Evolutionary conservation across 495 filamentous ascomycete species (phyloP).

Genomic region (Trichodelitschia bisporula): DNA sequence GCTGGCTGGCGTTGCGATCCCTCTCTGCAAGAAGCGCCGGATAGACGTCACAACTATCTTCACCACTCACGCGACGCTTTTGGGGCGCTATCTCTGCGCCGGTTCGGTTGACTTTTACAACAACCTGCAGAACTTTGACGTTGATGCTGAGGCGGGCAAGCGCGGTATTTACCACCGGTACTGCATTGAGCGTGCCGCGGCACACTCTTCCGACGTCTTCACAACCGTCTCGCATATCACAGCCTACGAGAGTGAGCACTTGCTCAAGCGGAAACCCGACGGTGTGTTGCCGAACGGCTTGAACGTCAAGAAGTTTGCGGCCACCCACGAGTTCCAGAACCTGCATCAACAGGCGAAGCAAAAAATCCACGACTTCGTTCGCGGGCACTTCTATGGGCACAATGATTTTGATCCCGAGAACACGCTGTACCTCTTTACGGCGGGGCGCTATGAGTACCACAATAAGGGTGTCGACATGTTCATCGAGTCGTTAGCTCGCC

Average conservation of each 20-base stretch:
- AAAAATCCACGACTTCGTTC: slow-evolving; percentile 95
- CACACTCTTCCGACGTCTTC: slow-evolving; percentile 85
- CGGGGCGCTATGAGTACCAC: slow-evolving; percentile 87
- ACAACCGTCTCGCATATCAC: slow-evolving; percentile 98
- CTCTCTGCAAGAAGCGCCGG: slow-evolving; percentile 69
- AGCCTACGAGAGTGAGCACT: slow-evolving; percentile 89
- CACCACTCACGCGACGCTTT: slow-evolving; percentile 86
- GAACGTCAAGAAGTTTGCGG: slow-evolving; percentile 96
- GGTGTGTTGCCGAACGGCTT: slow-evolving; percentile 89
- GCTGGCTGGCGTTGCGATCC: slow-evolving; percentile 89
- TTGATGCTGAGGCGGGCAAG: slow-evolving; percentile 90
- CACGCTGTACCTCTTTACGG: slow-evolving; percentile 94
- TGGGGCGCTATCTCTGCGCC: slow-evolving; percentile 89
- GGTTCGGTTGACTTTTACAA: slow-evolving; percentile 99
- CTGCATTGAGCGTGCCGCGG: slow-evolving; percentile 85
- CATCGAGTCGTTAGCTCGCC: slow-evolving; percentile 77
- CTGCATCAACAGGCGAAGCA: slow-evolving; percentile 87
- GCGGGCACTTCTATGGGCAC: slow-evolving; percentile 95
- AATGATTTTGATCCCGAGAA: slow-evolving; percentile 93
- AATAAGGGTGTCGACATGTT: slow-evolving; percentile 99
- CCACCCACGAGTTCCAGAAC: slow-evolving; percentile 98
- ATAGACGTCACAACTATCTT: slow-evolving; percentile 98
- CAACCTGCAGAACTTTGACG: slow-evolving; percentile 91
- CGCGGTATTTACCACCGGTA: slow-evolving; percentile 97
- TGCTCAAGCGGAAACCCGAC: slow-evolving; percentile 93